Conservation (phyloP, 768 basidiomycete genomes). For the Pleurotus cornucopiae region DNA sequence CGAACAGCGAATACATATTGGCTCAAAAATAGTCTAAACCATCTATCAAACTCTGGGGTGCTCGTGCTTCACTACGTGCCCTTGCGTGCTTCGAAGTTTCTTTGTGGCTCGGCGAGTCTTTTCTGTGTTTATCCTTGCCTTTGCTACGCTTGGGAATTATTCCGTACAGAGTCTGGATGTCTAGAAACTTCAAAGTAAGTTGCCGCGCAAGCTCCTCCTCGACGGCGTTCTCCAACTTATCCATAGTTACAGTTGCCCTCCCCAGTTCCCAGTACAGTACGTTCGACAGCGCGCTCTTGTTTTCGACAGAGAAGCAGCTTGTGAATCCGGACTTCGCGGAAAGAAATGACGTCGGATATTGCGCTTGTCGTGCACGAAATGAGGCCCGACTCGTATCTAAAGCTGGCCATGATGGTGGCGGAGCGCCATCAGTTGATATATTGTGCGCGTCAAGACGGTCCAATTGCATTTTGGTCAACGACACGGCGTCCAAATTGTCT, state of each 20-base stretch:
- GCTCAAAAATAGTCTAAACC: constrained; percentile 27
- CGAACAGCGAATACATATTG: neutral
- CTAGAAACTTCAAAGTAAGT: constrained; percentile 19
- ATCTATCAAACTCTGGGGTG: constrained; percentile 19
- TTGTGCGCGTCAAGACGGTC: constrained; percentile 20
- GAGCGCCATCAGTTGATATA: neutral
- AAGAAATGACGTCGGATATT: constrained; percentile 33
- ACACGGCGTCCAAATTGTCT: constrained; percentile 37
- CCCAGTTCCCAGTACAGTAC: constrained; percentile 29
- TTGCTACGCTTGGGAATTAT: constrained; percentile 1
- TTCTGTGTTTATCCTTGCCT: neutral
- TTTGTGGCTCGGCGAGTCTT: neutral
- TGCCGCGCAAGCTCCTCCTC: constrained; percentile 28
- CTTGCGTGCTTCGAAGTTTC: constrained; percentile 6
- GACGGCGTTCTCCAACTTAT: constrained; percentile 30
- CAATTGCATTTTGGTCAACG: constrained; percentile 36
- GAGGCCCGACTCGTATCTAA: constrained; percentile 23
- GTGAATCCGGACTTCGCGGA: constrained; percentile 27
- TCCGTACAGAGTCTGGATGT: constrained; percentile 18
- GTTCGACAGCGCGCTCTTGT: constrained; percentile 25
- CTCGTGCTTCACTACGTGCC: neutral
- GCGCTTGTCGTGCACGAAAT: constrained; percentile 32
- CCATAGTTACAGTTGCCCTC: constrained; percentile 33
- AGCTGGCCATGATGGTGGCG: constrained; percentile 13
- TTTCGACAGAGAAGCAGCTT: constrained; percentile 30